Base-by-base conservation (phyloP, 2,329 filamentous ascomycete genomes). In the Pseudofabraea citricarpa region DNA sequence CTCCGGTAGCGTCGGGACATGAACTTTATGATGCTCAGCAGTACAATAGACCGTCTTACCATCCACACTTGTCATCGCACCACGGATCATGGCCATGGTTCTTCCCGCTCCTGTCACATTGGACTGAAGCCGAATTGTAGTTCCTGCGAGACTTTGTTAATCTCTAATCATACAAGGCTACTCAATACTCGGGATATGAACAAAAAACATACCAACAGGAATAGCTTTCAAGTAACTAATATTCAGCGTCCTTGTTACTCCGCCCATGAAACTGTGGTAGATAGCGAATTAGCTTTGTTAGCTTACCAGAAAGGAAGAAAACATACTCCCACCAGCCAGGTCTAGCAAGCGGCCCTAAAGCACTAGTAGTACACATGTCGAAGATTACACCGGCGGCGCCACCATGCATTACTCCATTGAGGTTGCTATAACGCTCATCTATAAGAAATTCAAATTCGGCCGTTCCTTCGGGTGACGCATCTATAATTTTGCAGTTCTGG, bases 341-440 rank as follows among this genome's bases (percentile, higher is more conserved):
- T 26, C 60, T 63, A 5, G 71, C 64, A 10, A 76, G 40, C 2
- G 73, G 71, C 31, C 70, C 72, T 15, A 77, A 58, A 1, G 72
- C 71, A 10, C 65, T 65, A 0, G 70, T 74, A 4, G 72, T 76
- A 43, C 69, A 66, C 59, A 79, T 72, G 53, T 81, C 77, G 46
- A 76, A 75, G 33, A 78, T 72, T 5, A 74, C 60, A 0, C 72
- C 69, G 2, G 73, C 72, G 2, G 72, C 73, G 6, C 74, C 74
- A 16, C 75, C 75, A 53, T 79, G 75, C 49, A 79, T 64, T 23
- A 69, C 71, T 2, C 65, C 65, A 23, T 64, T 62, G 35, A 65
- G 54, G 55, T 77, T 78, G 47, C 67, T 66, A 41, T 75, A 68
- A 36, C 59, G 56, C 9, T 55, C 53, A 8, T 68, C 63, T 13